Percentiles rank a stretch among this genome's conserved stretches.
phyloP scores from a whole-genome alignment of 139 green algal genomes.

The Chlamydomonas eustigma region DNA sequence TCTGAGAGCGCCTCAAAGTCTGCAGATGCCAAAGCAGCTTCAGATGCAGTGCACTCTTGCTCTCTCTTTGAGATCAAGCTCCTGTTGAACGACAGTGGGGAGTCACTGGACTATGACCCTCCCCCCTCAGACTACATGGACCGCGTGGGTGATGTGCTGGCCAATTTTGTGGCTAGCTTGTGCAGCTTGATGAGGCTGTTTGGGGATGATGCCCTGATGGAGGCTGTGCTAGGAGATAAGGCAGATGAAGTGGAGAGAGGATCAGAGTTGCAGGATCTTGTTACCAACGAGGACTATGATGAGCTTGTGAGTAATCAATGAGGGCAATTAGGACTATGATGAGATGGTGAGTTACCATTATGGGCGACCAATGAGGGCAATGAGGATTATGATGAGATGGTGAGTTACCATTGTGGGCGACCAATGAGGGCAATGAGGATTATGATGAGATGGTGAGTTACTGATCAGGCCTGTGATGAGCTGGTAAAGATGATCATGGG shows the following conservation, averaged over 20 bases:
- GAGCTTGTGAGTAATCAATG: slow-evolving; percentile 45
- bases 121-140: slow-evolving; percentile 35
- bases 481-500: too few species aligned
- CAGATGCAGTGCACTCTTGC: slow-evolving; percentile 2
- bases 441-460: too few species aligned
- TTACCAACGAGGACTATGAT: slow-evolving; percentile 50
- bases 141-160: slow-evolving; percentile 13
- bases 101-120: slow-evolving; percentile 45
- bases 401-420: too few species aligned
- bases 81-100: slow-evolving; percentile 39
- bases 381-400: too few species aligned
- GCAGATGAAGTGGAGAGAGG: slow-evolving; percentile 42
- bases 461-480: too few species aligned
- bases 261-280: slow-evolving; percentile 63
- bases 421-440: too few species aligned
- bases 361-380: too few species aligned
- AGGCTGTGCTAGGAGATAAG: slow-evolving; percentile 43
- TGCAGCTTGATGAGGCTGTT: slow-evolving; percentile 47
- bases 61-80: slow-evolving; percentile 62
- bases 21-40: slow-evolving; percentile 18
- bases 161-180: slow-evolving; percentile 18
- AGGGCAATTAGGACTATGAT: too few species aligned
- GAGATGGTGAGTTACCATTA: too few species aligned
- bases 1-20: slow-evolving; percentile 1
- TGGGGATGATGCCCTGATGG: slow-evolving; percentile 31